A percentile compares a stretch with the other conserved stretches of the same genome.
Conservation (phyloP, 148 eudicot genomes). For the Selenicereus undatus region DNA sequence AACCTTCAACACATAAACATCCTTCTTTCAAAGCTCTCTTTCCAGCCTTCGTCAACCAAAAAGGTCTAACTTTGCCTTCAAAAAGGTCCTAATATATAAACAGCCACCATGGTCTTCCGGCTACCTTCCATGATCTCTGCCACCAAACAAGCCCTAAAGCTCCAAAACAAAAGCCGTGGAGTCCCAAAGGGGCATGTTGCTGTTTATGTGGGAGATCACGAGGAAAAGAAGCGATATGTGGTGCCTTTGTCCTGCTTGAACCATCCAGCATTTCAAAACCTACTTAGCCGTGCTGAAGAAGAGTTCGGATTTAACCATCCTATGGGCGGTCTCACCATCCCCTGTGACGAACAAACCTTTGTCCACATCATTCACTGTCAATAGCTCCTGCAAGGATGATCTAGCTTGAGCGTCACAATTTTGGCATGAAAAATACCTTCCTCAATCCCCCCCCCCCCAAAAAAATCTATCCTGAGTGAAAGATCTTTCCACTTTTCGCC, state of each 20-base stretch:
- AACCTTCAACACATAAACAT: slow-evolving; percentile 2
- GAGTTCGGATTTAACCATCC: slow-evolving; percentile 64
- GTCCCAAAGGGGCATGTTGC: slow-evolving; percentile 53
- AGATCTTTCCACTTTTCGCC: slow-evolving; percentile 60
- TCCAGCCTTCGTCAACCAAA: background rate
- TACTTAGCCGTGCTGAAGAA: slow-evolving; percentile 50
- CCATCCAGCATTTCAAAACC: slow-evolving; percentile 45
- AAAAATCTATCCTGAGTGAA: slow-evolving; percentile 64
- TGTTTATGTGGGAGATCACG: slow-evolving; percentile 47
- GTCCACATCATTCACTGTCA: slow-evolving; percentile 12
- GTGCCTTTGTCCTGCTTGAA: slow-evolving; percentile 54
- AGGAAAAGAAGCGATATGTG: slow-evolving; percentile 37
- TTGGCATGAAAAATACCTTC: slow-evolving; percentile 3
- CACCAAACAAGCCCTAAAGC: slow-evolving; percentile 30
- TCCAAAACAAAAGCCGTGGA: slow-evolving; percentile 24
- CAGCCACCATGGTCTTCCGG: slow-evolving; percentile 39
- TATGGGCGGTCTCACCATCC: slow-evolving; percentile 60
- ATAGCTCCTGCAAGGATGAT: slow-evolving; percentile 11
- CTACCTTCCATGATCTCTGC: slow-evolving; percentile 34
- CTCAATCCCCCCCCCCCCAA: slow-evolving; percentile 16
- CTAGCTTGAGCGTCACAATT: background rate
- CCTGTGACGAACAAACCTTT: slow-evolving; percentile 43
- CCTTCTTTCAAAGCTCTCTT: background rate
- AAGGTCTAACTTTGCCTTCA: background rate
- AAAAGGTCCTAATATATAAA: background rate